These are phyloP conservation scores for Sarocladiaceae sp. DNA, from an alignment of 2,329 filamentous ascomycete genomes.

Conservation along the genomic window DNA sequence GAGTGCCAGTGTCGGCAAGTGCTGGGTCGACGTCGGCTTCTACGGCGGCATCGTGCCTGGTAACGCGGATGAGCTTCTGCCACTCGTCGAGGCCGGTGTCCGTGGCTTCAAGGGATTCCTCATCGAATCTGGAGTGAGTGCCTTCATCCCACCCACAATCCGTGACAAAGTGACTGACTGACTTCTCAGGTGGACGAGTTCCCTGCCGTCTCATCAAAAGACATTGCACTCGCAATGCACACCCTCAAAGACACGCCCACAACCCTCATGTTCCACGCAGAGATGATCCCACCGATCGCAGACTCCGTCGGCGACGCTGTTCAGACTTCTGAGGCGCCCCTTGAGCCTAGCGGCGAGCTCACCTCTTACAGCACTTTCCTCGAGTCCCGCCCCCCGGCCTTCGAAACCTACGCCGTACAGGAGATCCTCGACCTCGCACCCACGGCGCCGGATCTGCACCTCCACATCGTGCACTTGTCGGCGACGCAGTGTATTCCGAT, in stretches of 20 bases:
- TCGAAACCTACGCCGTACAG: slow-evolving; percentile 86
- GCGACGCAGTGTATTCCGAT: slow-evolving; percentile 84
- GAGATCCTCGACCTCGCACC: slow-evolving; percentile 78
- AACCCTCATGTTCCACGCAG: slow-evolving; percentile 97
- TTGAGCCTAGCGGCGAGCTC: slow-evolving; percentile 64
- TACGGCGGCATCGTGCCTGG: slow-evolving; percentile 93
- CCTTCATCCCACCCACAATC: not conserved
- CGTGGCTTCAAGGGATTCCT: slow-evolving; percentile 96
- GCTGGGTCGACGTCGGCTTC: slow-evolving; percentile 98
- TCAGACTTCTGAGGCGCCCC: slow-evolving; percentile 61
- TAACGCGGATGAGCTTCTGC: slow-evolving; percentile 72
- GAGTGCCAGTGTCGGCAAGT: slow-evolving; percentile 74
- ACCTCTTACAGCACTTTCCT: slow-evolving; percentile 86
- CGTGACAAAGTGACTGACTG: slow-evolving; percentile 13
- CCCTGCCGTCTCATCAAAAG: slow-evolving; percentile 74
- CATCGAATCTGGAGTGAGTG: slow-evolving; percentile 86
- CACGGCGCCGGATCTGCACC: slow-evolving; percentile 70
- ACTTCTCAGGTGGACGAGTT: slow-evolving; percentile 77
- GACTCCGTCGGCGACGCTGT: slow-evolving; percentile 74
- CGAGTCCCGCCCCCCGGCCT: slow-evolving; percentile 77
- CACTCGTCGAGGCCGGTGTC: slow-evolving; percentile 77
- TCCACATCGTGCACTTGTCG: slow-evolving; percentile 92
- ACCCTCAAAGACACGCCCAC: slow-evolving; percentile 76
- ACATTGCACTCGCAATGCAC: slow-evolving; percentile 74
- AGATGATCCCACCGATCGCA: slow-evolving; percentile 89